A percentile compares a stretch with the other conserved stretches of the same genome.
Conservation (phyloP, 2,329 filamentous ascomycete genomes). For the Venturia nashicola region DNA sequence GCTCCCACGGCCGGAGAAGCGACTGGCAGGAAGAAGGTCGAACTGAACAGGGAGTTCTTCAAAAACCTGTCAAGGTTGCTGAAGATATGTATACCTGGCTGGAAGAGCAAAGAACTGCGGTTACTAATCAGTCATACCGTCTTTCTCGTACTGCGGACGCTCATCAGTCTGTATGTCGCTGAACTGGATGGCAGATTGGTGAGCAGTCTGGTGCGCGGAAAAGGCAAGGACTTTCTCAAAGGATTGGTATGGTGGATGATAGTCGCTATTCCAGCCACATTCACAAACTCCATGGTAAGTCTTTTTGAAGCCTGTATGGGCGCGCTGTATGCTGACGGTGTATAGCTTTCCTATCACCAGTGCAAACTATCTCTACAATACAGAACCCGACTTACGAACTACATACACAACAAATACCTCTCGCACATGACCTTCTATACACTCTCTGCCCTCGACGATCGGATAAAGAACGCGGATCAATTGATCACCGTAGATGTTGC, state of each 20-base stretch:
- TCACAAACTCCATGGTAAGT: slow-evolving; percentile 94
- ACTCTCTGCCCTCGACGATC: slow-evolving; percentile 85
- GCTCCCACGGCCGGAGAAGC: slow-evolving; percentile 23
- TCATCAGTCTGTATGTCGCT: slow-evolving; percentile 91
- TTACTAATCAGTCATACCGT: slow-evolving; percentile 83
- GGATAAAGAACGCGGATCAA: slow-evolving; percentile 97
- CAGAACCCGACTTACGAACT: slow-evolving; percentile 80
- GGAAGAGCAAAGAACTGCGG: slow-evolving; percentile 76
- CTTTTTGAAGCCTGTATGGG: not conserved
- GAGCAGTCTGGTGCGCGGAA: slow-evolving; percentile 82
- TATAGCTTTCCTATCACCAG: slow-evolving; percentile 85
- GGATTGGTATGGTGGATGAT: slow-evolving; percentile 97
- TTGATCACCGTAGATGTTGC: slow-evolving; percentile 93
- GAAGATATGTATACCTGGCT: slow-evolving; percentile 80
- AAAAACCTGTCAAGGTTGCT: slow-evolving; percentile 65
- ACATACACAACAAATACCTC: slow-evolving; percentile 91
- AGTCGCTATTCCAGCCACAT: slow-evolving; percentile 88
- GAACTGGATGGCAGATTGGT: slow-evolving; percentile 91
- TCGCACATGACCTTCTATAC: slow-evolving; percentile 98
- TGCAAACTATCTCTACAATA: slow-evolving; percentile 89
- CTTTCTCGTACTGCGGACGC: slow-evolving; percentile 77
- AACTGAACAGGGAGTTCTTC: slow-evolving; percentile 81
- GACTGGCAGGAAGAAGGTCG: slow-evolving; percentile 60
- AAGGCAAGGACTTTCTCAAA: slow-evolving; percentile 77
- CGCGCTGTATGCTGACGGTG: not conserved